Conservation (phyloP, 1,139 yeast species). For the Taphrina flavorubra region DNA sequence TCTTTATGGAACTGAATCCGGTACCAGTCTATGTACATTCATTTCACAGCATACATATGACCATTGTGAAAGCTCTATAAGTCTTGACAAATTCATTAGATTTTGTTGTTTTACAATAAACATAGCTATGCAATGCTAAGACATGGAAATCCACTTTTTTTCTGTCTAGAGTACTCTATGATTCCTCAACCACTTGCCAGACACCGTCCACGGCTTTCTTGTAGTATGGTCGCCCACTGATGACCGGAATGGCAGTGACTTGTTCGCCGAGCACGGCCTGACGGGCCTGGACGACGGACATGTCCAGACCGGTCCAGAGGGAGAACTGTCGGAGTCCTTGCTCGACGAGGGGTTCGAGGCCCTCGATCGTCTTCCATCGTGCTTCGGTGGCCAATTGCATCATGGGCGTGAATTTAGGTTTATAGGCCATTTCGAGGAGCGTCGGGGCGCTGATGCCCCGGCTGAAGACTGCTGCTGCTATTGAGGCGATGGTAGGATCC, state of each 20-base stretch:
- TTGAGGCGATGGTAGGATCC: slow-evolving; percentile 60
- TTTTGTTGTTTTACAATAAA: no score
- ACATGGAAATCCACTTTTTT: background rate
- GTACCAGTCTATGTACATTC: no score
- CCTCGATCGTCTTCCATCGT: slow-evolving; percentile 78
- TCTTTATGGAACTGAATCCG: no score
- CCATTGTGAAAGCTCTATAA: no score
- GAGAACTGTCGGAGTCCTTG: slow-evolving; percentile 90
- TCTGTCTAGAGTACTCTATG: background rate
- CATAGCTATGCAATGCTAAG: background rate
- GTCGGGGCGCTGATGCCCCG: slow-evolving; percentile 10
- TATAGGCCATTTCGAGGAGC: slow-evolving; percentile 89
- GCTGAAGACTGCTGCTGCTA: slow-evolving; percentile 50
- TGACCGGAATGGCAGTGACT: background rate
- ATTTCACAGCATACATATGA: no score
- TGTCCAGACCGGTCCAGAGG: slow-evolving; percentile 67
- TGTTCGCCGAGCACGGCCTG: slow-evolving; percentile 22
- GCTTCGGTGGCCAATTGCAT: slow-evolving; percentile 73
- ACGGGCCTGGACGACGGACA: slow-evolving; percentile 14
- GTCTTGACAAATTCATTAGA: no score
- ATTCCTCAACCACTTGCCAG: background rate
- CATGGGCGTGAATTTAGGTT: slow-evolving; percentile 81
- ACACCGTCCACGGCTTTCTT: slow-evolving; percentile 2
- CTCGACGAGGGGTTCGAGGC: slow-evolving; percentile 86
- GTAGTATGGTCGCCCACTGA: slow-evolving; percentile 9